Base-by-base conservation (phyloP, 441 rosid species). In the Populus hybrid region DNA sequence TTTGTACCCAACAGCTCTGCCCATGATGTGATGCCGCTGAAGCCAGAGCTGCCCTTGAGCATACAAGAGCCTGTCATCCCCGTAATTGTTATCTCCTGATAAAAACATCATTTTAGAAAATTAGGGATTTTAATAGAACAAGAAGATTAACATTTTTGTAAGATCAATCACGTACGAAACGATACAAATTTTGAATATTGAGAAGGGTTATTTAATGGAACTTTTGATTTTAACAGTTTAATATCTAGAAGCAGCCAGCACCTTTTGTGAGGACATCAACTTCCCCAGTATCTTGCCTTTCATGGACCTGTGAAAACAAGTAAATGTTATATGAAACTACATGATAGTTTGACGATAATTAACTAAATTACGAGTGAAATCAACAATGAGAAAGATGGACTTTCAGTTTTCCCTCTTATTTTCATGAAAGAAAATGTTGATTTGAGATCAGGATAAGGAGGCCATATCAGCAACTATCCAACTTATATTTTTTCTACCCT, bases 201-300 rank as follows among this genome's bases (percentile, higher is more conserved):
- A 54, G 9, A 54, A 54, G 61, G 21, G 8, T 16, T 42, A 16
- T 6, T 16, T 54, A 54, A 18, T 0, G 3, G n/a, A 32, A 78
- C 73, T 66, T 24, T 10, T 54, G 32, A 69, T 76, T 46, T 73
- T 30, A 30, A 68, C 65, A 38, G 10, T 21, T 42, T 79, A 36
- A 64, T 42, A 7, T 46, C 77, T 40, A 77, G 21, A 70, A 76
- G 24, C 73, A 85, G 75, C 78, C 24, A 69, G 81, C 75, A 96
- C 98, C 99, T 93, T 96, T 96, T 24, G 99, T 94, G 68, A 96
- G 88, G 82, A 96, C 92, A 80, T 96, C 99, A 73, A 93, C 96
- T 78, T 94, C 95, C 69, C 91, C 91, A 0, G 92, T 92, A 75
- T 92, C 87, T 78, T 88, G 79, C 70, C 90, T 90, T 80, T 96